These are phyloP conservation scores for Bimuria novae-zelandiae DNA, from an alignment of 2,329 filamentous ascomycete species.

Conservation along the genomic window DNA sequence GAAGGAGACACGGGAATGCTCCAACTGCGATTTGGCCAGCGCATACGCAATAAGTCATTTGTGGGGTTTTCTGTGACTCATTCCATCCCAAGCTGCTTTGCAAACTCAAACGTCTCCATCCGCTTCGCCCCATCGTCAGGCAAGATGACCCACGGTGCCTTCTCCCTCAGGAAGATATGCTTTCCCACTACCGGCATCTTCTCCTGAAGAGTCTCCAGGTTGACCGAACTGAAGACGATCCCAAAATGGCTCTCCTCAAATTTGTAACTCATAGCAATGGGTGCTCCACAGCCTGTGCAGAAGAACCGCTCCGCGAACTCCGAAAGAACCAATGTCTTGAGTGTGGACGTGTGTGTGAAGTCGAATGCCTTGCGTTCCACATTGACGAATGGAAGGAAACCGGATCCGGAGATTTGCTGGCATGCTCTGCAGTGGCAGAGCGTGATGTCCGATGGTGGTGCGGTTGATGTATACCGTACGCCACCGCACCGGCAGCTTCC, in stretches of 20 bases:
- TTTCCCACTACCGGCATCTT: constrained; percentile 32
- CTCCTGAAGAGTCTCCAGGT: constrained; percentile 46
- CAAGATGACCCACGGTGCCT: constrained; percentile 36
- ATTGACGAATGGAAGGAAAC: constrained; percentile 50
- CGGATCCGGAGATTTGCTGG: constrained; percentile 53
- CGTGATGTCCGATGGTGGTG: constrained; percentile 42
- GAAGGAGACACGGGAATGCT: too few relatives aligned
- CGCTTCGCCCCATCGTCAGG: constrained; percentile 36
- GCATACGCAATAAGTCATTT: not conserved
- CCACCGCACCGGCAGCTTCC: constrained; percentile 53
- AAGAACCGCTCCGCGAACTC: constrained; percentile 50
- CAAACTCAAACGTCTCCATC: constrained; percentile 13
- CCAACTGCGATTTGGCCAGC: too few relatives aligned
- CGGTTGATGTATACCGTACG: constrained; percentile 49
- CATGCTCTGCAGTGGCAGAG: constrained; percentile 57
- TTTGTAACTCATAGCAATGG: constrained; percentile 51
- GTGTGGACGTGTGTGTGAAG: constrained; percentile 36
- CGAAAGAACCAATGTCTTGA: constrained; percentile 44
- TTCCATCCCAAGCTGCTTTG: not conserved
- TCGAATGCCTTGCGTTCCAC: constrained; percentile 44
- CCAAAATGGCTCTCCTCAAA: constrained; percentile 36
- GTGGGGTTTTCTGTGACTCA: not conserved
- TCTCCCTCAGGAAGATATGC: constrained; percentile 54
- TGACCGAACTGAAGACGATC: constrained; percentile 50
- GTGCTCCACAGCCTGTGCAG: constrained; percentile 54